These are phyloP conservation scores for Sugiyamaella neomexicana DNA, from an alignment of 1,139 yeast species.

Conservation along the genomic window DNA sequence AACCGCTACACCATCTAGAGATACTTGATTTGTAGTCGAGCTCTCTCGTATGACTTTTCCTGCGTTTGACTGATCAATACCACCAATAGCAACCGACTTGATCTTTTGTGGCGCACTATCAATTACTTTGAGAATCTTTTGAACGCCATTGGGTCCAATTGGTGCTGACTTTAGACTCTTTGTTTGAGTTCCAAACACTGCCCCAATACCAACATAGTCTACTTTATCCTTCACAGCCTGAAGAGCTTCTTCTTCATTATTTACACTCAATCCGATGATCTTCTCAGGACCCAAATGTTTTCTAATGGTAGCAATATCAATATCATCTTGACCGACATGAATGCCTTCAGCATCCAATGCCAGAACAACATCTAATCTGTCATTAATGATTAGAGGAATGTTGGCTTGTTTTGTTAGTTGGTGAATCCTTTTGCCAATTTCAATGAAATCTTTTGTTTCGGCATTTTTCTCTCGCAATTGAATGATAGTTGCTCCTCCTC, in stretches of 20 bases:
- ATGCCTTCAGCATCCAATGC: conserved; percentile 91
- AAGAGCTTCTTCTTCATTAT: conserved; percentile 57
- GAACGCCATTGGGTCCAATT: conserved; percentile 68
- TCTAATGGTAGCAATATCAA: conserved; percentile 63
- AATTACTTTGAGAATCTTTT: conserved; percentile 54
- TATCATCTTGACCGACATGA: conserved; percentile 93
- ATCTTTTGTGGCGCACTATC: conserved; percentile 33
- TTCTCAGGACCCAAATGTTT: conserved; percentile 66
- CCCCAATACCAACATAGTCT: conserved; percentile 87
- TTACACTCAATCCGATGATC: conserved; percentile 79
- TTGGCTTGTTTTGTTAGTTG: conserved; percentile 56
- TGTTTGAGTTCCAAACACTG: conserved; percentile 73
- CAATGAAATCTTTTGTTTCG: conserved; percentile 67
- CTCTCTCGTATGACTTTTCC: conserved; percentile 56
- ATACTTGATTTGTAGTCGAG: conserved; percentile 43
- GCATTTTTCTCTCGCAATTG: conserved; percentile 81
- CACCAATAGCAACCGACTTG: conserved; percentile 81
- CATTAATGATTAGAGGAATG: conserved; percentile 84
- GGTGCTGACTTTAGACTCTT: conserved; percentile 57
- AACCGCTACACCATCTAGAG: conserved; percentile 76
- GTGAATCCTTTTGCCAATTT: conserved; percentile 61
- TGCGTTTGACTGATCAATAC: conserved; percentile 67
- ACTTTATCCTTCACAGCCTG: conserved; percentile 57
- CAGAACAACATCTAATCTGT: conserved; percentile 83
- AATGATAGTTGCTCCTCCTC: conserved; percentile 74